Conservation (phyloP, 306 rosid genomes). For the Lathyrus aphaca region DNA sequence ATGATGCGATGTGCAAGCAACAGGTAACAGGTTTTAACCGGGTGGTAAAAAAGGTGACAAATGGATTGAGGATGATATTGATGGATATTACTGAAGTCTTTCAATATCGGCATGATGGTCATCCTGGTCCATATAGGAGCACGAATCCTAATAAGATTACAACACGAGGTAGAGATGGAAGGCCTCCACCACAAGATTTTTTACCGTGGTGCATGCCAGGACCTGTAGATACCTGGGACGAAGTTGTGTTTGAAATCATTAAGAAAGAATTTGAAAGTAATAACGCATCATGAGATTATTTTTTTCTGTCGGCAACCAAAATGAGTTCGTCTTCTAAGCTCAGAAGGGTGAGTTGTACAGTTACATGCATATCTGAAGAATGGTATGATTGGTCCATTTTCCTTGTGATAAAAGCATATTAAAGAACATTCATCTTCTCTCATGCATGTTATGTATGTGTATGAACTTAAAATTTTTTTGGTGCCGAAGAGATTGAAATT, state of each 20-base stretch:
- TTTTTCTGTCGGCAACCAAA: conserved; percentile 7
- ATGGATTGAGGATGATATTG: conserved; percentile 60
- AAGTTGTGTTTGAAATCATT: conserved; percentile 71
- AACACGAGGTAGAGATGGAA: conserved; percentile 77
- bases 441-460: background rate
- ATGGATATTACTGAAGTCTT: conserved; percentile 89
- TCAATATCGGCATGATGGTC: conserved; percentile 87
- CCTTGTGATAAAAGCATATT: conserved; percentile 1
- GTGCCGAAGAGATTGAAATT: background rate
- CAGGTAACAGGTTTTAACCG: conserved; percentile 69
- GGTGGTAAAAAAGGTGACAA: conserved; percentile 52
- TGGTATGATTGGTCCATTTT: conserved; percentile 23
- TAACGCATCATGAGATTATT: conserved; percentile 48
- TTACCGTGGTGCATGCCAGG: conserved; percentile 99
- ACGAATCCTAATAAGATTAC: conserved; percentile 83
- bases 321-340: conserved; percentile 38
- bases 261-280: conserved; percentile 63
- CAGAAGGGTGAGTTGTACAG: conserved; percentile 22
- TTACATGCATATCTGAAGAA: conserved; percentile 23
- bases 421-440: conserved; percentile 15
- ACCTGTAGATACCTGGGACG: conserved; percentile 94
- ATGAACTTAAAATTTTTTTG: background rate
- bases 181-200: conserved; percentile 97
- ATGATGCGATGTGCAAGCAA: conserved; percentile 69
- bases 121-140: conserved; percentile 92